Base-by-base conservation (phyloP, 352 stramenopile species). In the Saprolegnia diclina region DNA sequence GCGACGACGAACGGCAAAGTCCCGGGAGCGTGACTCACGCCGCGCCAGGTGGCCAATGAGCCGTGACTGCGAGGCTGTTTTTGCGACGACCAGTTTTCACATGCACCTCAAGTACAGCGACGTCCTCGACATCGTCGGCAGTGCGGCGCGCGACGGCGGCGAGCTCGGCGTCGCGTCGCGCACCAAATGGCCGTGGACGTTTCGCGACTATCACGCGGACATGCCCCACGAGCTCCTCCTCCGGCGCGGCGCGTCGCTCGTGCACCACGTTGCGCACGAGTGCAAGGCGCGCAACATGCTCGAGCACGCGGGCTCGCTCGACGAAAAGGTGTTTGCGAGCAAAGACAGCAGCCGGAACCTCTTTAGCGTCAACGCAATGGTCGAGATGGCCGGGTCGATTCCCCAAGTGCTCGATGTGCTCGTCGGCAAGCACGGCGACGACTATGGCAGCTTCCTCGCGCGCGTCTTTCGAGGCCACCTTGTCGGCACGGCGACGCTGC, bases 101-200 rank as follows among this genome's bases (percentile, higher is more conserved):
- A 59, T 59, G 62, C 21, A 19, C 13, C 46, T 68, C 21, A 56
- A 26, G n/a, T 59, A 56, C 21, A 68, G 62, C 38, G 62, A 68
- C 42, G 46, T 68, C 29, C 62, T 52, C 26, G 26, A 65, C 13
- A 19, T 52, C 45, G 38, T 65, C 21, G 35, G 21, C 40, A 54
- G 24, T 42, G 13, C 26, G 19, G 24, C 52, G 11, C 42, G 21
- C 21, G n/a, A 37, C 0, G 42, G 21, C 26, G 22, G 18, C 21
- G 62, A 57, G 32, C 19, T 4, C 3, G 11, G 19, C 11, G 11
- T 59, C 35, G 32, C 62, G 44, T 19, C 26, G 14, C 21, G 32
- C 29, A 46, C 42, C 19, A 69, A 61, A 14, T 56, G 63, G 46
- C 63, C 63, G 61, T 69, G 63, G 63, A 26, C 63, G 13, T 69